Conservation (phyloP, 2,329 filamentous ascomycete species). For the Dryadomyces quercus-mongolicae region DNA sequence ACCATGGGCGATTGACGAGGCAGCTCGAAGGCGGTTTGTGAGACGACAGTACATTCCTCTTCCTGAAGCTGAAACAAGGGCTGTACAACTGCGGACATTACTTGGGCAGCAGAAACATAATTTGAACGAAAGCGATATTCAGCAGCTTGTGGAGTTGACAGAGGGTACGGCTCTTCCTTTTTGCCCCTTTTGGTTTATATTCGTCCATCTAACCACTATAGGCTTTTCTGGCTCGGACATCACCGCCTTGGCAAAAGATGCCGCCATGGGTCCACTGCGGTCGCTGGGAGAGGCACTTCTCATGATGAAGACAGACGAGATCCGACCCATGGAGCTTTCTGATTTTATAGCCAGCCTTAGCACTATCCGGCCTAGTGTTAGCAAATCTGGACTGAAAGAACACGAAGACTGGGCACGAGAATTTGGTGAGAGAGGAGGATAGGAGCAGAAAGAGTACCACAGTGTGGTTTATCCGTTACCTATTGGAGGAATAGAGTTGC, state of each 20-base stretch:
- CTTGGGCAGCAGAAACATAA: constrained; percentile 80
- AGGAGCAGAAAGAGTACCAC: constrained; percentile 10
- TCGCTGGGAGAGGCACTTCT: constrained; percentile 82
- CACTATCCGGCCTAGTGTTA: constrained; percentile 84
- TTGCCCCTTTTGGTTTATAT: constrained; percentile 1
- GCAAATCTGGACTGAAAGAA: constrained; percentile 68
- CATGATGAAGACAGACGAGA: constrained; percentile 88
- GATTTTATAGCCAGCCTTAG: constrained; percentile 78
- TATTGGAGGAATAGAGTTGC: not conserved
- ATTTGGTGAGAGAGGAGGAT: constrained; percentile 86
- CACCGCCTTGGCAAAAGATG: constrained; percentile 91
- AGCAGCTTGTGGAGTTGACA: constrained; percentile 63
- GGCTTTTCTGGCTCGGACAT: constrained; percentile 98
- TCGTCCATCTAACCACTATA: constrained; percentile 22
- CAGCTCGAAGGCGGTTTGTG: constrained; percentile 80
- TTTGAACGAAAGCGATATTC: constrained; percentile 59
- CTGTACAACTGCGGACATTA: constrained; percentile 65
- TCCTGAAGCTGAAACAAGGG: constrained; percentile 72
- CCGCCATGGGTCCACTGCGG: constrained; percentile 89
- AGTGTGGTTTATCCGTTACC: no score
- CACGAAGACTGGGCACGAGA: constrained; percentile 92
- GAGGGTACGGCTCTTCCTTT: constrained; percentile 50
- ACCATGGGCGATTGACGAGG: constrained; percentile 96
- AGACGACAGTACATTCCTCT: constrained; percentile 91
- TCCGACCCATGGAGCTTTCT: constrained; percentile 67